A percentile compares a stretch with the other conserved stretches of the same genome.
These are phyloP conservation scores for Auricularia auricula-judae DNA, from an alignment of 768 basidiomycete species.

Conservation along the genomic window DNA sequence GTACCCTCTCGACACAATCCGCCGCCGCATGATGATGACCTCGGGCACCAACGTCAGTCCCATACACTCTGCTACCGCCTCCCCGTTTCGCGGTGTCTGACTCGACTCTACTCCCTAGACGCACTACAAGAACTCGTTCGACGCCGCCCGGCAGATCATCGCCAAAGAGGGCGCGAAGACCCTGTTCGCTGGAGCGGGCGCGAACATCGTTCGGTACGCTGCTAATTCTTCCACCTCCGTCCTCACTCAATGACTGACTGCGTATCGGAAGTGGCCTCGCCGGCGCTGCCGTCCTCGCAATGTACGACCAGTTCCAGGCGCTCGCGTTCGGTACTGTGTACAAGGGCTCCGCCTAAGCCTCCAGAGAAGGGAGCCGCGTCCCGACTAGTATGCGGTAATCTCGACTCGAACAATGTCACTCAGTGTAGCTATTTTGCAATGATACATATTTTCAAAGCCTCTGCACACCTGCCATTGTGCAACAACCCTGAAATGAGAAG, in stretches of 20 bases:
- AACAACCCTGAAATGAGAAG: too few relatives aligned
- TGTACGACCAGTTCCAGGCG: slow-evolving; percentile 7
- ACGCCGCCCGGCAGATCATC: slow-evolving; percentile 28
- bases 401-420: too few relatives aligned
- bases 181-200: slow-evolving; percentile 18
- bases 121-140: slow-evolving; percentile 28
- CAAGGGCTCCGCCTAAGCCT: not conserved
- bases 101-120: slow-evolving; percentile 12
- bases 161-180: slow-evolving; percentile 29
- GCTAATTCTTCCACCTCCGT: too few relatives aligned
- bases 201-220: slow-evolving; percentile 16
- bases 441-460: too few relatives aligned
- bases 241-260: not conserved
- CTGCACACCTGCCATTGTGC: too few relatives aligned
- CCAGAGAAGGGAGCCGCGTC: too few relatives aligned
- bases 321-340: slow-evolving; percentile 4
- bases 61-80: not conserved
- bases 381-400: too few relatives aligned
- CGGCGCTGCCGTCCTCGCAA: slow-evolving; percentile 3
- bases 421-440: too few relatives aligned
- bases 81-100: not conserved
- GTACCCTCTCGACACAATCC: slow-evolving; percentile 35
- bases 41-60: slow-evolving; percentile 23
- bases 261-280: not conserved
- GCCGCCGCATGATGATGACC: slow-evolving; percentile 39